A percentile compares a stretch with the other conserved stretches of the same genome.
phyloP scores from a whole-genome alignment of 257 asterid species.

The Asclepias syriaca region DNA sequence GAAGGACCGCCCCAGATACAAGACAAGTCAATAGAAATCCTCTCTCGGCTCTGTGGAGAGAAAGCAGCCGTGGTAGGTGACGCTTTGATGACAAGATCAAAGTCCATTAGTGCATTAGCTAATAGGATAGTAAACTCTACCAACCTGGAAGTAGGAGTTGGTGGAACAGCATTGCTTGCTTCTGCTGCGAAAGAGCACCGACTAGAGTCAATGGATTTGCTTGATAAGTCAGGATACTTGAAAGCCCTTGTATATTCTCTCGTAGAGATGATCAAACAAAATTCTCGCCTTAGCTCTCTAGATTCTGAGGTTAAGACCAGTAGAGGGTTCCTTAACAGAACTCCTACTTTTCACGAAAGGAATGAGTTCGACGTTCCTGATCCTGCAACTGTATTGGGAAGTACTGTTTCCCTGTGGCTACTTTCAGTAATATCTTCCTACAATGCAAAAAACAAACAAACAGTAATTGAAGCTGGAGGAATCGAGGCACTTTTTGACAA shows the following conservation, averaged over 20 bases:
- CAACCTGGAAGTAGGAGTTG: constrained; percentile 77
- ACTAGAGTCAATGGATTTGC: constrained; percentile 44
- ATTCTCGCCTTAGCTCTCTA: constrained; percentile 37
- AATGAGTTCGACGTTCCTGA: constrained; percentile 57
- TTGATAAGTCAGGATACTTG: constrained; percentile 64
- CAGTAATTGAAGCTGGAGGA: constrained; percentile 73
- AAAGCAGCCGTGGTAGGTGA: constrained; percentile 57
- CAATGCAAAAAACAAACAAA: constrained; percentile 44
- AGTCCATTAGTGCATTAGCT: constrained; percentile 56
- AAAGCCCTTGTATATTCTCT: constrained; percentile 60
- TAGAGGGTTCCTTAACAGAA: constrained; percentile 44
- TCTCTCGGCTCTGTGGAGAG: constrained; percentile 68
- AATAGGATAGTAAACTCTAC: constrained; percentile 60
- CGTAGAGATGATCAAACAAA: constrained; percentile 65
- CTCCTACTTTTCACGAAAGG: constrained; percentile 38
- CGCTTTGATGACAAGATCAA: constrained; percentile 41
- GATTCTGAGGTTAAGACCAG: constrained; percentile 48
- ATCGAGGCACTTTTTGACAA: constrained; percentile 61
- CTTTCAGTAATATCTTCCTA: constrained; percentile 58
- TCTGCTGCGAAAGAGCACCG: constrained; percentile 72
- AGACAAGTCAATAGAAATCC: constrained; percentile 64
- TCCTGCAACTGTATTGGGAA: constrained; percentile 65
- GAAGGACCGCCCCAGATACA: constrained; percentile 59
- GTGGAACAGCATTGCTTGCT: constrained; percentile 56
- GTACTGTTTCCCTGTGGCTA: constrained; percentile 76